These are phyloP conservation scores for Phanerochaete carnosa DNA, from an alignment of 768 basidiomycete species.

Conservation along the genomic window DNA sequence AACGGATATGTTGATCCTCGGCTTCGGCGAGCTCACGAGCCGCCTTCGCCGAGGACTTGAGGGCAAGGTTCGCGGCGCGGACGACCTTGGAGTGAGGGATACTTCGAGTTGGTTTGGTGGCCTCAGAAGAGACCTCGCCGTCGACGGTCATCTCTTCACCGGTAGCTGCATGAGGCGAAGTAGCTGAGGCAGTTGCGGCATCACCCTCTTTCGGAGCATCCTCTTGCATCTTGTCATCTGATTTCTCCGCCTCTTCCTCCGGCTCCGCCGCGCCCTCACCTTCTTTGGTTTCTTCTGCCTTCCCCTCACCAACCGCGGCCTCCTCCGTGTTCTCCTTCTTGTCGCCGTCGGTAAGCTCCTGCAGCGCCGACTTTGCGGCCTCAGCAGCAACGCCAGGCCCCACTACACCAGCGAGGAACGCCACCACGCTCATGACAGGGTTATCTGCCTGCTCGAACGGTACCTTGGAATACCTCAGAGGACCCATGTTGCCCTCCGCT, in stretches of 20 bases:
- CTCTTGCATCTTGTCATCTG: conserved; percentile 38
- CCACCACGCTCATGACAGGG: conserved; percentile 98
- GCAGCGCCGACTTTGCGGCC: conserved; percentile 87
- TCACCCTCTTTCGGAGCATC: conserved; percentile 33
- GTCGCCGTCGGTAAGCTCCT: conserved; percentile 68
- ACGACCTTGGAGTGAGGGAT: conserved; percentile 73
- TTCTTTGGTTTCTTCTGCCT: conserved; percentile 30
- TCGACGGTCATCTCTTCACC: conserved; percentile 50
- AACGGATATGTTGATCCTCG: conserved; percentile 78
- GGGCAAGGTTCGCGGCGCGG: conserved; percentile 82
- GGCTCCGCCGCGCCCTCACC: conserved; percentile 31
- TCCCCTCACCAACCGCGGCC: conserved; percentile 28
- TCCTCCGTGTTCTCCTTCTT: conserved; percentile 31
- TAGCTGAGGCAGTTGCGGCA: conserved; percentile 10
- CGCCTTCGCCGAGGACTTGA: conserved; percentile 85
- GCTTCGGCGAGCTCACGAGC: conserved; percentile 76
- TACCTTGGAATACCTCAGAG: conserved; percentile 70
- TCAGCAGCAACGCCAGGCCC: conserved; percentile 88
- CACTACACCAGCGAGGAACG: conserved; percentile 92
- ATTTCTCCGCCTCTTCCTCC: conserved; percentile 39
- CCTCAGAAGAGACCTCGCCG: conserved; percentile 20
- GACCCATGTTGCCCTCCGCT: conserved; percentile 71
- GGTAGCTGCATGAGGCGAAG: conserved; percentile 15
- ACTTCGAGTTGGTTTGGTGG: conserved; percentile 29
- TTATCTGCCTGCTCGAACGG: conserved; percentile 96